A percentile compares a stretch with the other conserved stretches of the same genome.
Evolutionary conservation across 2,329 filamentous ascomycete species (phyloP).

Genomic region (Pseudopithomyces chartarum): DNA sequence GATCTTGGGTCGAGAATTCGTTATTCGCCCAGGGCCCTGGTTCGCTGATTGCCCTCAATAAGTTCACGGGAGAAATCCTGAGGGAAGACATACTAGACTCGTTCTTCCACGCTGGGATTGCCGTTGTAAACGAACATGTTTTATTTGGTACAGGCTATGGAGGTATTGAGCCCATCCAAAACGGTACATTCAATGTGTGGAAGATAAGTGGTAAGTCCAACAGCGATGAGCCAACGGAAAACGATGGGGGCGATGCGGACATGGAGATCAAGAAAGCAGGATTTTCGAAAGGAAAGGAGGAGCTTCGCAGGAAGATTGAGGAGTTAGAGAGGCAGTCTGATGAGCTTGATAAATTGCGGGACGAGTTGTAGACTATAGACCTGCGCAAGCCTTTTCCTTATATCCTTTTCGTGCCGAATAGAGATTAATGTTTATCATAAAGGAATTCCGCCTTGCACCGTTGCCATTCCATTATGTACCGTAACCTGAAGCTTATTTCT

Average conservation of each 20-base stretch:
- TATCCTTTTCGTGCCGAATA: no score
- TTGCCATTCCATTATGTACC: no score
- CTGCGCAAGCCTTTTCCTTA: no score
- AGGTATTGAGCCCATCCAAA: not conserved
- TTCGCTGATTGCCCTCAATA: constrained; percentile 4
- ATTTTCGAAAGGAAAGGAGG: not conserved
- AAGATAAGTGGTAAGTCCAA: not conserved
- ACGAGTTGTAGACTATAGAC: not conserved
- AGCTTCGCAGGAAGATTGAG: constrained; percentile 2
- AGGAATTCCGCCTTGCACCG: no score
- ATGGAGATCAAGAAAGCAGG: not conserved
- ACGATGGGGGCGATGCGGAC: not conserved
- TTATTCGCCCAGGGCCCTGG: not conserved
- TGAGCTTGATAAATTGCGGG: not conserved
- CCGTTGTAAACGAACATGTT: constrained; percentile 7
- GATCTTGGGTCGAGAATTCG: not conserved
- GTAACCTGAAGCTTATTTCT: no score
- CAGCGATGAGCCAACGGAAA: not conserved
- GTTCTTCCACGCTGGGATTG: constrained; percentile 10
- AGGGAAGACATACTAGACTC: constrained; percentile 1
- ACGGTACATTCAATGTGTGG: constrained; percentile 9
- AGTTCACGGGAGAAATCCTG: constrained; percentile 8
- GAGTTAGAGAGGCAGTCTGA: constrained; percentile 9
- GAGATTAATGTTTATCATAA: no score
- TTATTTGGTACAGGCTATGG: constrained; percentile 11